Evolutionary conservation across 257 asterid genomes (phyloP).

Genomic region (Lantana camara): DNA sequence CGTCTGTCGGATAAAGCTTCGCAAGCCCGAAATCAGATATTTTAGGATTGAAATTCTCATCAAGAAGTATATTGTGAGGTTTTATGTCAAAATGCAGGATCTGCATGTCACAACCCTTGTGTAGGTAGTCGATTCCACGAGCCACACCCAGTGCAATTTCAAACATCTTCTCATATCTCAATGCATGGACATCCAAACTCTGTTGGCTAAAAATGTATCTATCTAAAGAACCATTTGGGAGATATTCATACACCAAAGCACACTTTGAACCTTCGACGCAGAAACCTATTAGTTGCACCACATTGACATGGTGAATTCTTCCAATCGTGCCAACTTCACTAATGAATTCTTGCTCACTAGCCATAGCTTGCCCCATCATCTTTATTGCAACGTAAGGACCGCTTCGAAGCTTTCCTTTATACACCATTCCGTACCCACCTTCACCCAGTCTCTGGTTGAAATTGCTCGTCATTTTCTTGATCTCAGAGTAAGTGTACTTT

Average conservation of each 20-base stretch:
- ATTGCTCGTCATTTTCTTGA: constrained; percentile 49
- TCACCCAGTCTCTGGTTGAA: constrained; percentile 55
- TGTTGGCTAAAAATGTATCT: constrained; percentile 41
- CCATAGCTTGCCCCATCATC: constrained; percentile 40
- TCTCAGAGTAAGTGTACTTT: constrained; percentile 50
- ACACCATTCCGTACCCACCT: constrained; percentile 47
- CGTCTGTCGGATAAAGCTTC: constrained; percentile 27
- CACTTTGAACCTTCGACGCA: constrained; percentile 46
- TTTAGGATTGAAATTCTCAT: constrained; percentile 40
- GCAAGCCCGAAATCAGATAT: constrained; percentile 50
- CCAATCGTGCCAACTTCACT: constrained; percentile 59
- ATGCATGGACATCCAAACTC: constrained; percentile 28
- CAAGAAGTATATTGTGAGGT: constrained; percentile 41
- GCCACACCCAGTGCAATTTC: constrained; percentile 49
- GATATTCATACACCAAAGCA: constrained; percentile 51
- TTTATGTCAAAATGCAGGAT: constrained; percentile 49
- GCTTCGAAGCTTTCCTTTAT: constrained; percentile 54
- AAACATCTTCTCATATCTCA: constrained; percentile 43
- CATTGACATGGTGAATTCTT: constrained; percentile 51
- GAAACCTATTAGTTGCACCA: constrained; percentile 53
- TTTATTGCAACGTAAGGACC: constrained; percentile 51
- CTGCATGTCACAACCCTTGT: constrained; percentile 45
- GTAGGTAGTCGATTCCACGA: constrained; percentile 46
- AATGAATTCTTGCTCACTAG: constrained; percentile 50
- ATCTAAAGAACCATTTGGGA: constrained; percentile 59